phyloP scores from a whole-genome alignment of 768 basidiomycete genomes.

The Trametes cingulata region DNA sequence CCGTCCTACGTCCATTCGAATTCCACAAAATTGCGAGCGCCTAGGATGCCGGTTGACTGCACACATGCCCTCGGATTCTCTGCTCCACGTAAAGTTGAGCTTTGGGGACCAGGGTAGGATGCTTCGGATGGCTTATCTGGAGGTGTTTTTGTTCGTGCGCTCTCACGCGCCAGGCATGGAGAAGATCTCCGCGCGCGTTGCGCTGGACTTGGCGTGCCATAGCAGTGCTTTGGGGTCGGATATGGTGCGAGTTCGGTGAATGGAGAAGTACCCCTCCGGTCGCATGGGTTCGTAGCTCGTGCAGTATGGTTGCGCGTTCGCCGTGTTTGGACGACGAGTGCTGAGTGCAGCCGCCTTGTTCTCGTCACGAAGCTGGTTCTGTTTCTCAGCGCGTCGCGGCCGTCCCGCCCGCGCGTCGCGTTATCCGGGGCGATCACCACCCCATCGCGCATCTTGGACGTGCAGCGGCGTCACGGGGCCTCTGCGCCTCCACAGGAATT shows the following conservation, averaged over 20 bases:
- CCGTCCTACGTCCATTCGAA: not conserved
- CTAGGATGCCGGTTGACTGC: not conserved
- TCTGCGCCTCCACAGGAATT: not conserved
- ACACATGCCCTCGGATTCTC: conserved; percentile 6
- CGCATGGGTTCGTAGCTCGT: not conserved
- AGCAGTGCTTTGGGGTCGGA: not conserved
- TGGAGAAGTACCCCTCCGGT: conserved; percentile 1
- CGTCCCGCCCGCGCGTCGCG: not conserved
- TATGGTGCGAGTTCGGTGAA: conserved; percentile 1
- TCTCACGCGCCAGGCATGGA: conserved; percentile 3
- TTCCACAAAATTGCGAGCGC: not conserved
- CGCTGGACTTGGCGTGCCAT: not conserved
- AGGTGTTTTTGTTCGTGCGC: not conserved
- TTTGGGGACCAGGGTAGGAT: not conserved
- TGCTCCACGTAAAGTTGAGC: conserved; percentile 14
- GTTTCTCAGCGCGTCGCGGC: not conserved
- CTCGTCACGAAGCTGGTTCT: not conserved
- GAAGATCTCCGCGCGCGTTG: not conserved
- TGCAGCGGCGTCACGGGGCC: not conserved
- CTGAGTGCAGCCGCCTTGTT: too few species aligned
- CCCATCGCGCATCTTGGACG: not conserved
- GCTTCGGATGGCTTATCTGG: not conserved
- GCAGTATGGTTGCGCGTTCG: not conserved
- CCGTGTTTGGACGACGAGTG: not conserved
- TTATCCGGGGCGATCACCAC: not conserved